phyloP scores from a whole-genome alignment of 768 basidiomycete genomes.

The Pholiota conissans region DNA sequence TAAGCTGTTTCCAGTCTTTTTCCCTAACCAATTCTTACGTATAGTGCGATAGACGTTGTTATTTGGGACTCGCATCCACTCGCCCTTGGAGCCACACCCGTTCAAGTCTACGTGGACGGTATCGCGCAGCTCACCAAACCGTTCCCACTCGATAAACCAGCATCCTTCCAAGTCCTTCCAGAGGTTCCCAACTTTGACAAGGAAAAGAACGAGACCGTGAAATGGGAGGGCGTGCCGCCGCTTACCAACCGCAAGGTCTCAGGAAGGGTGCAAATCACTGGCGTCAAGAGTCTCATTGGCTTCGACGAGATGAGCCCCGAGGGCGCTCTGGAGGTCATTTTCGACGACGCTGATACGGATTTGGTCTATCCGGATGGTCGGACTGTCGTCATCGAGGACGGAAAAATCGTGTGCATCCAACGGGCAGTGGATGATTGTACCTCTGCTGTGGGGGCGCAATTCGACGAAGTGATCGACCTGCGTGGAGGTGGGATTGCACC shows the following conservation, averaged over 20 bases:
- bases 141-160: conserved; percentile 41
- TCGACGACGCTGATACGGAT: conserved; percentile 16
- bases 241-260: conserved; percentile 38
- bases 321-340: conserved; percentile 16
- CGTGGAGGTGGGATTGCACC: conserved; percentile 62
- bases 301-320: conserved; percentile 18
- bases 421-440: conserved; percentile 21
- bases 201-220: conserved; percentile 57
- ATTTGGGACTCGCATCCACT: conserved; percentile 81
- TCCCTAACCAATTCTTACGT: neutral
- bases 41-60: conserved; percentile 38
- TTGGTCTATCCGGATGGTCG: neutral
- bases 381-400: conserved; percentile 51
- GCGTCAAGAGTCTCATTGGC: conserved; percentile 43
- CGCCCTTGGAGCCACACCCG: conserved; percentile 74
- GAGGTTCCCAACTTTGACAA: conserved; percentile 55
- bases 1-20: conserved; percentile 9
- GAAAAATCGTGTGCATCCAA: conserved; percentile 47
- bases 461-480: conserved; percentile 45
- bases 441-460: neutral
- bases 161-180: conserved; percentile 50
- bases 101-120: conserved; percentile 84
- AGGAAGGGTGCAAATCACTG: conserved; percentile 49
- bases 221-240: conserved; percentile 72
- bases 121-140: conserved; percentile 58